phyloP scores from a whole-genome alignment of 2,329 filamentous ascomycete genomes.

The Talaromyces sp. region DNA sequence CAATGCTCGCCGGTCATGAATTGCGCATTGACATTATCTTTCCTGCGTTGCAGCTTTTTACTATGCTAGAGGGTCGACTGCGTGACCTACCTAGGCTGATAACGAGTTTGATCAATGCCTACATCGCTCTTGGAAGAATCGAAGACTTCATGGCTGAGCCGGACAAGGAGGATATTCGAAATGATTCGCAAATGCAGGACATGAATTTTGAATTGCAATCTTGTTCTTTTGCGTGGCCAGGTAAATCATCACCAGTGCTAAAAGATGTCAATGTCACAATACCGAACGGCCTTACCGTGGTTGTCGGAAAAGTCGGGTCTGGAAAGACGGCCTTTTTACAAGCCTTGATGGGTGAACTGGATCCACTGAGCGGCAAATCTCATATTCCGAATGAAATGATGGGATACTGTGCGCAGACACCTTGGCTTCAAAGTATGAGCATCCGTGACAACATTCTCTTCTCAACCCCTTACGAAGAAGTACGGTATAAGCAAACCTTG shows the following conservation, averaged over 20 bases:
- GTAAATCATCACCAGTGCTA: slow-evolving; percentile 60
- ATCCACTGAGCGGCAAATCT: slow-evolving; percentile 55
- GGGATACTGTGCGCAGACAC: slow-evolving; percentile 67
- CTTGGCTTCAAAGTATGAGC: slow-evolving; percentile 71
- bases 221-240: slow-evolving; percentile 81
- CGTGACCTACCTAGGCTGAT: slow-evolving; percentile 75
- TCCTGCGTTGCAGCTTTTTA: slow-evolving; percentile 79
- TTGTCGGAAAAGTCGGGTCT: slow-evolving; percentile 65
- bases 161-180: slow-evolving; percentile 70
- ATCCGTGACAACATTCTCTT: slow-evolving; percentile 71
- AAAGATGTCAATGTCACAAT: slow-evolving; percentile 58
- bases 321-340: slow-evolving; percentile 66
- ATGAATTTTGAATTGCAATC: slow-evolving; percentile 52
- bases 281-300: slow-evolving; percentile 59
- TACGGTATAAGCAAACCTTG: slow-evolving; percentile 68
- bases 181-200: slow-evolving; percentile 28
- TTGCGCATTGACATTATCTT: slow-evolving; percentile 82
- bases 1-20: slow-evolving; percentile 66
- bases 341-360: slow-evolving; percentile 62
- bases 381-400: slow-evolving; percentile 59
- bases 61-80: slow-evolving; percentile 71
- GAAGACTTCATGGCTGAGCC: slow-evolving; percentile 86
- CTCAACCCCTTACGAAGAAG: slow-evolving; percentile 67
- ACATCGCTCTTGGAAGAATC: slow-evolving; percentile 79
- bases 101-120: slow-evolving; percentile 76